Conservation (phyloP, 2,329 filamentous ascomycete species). For the Penicillium sp. region DNA sequence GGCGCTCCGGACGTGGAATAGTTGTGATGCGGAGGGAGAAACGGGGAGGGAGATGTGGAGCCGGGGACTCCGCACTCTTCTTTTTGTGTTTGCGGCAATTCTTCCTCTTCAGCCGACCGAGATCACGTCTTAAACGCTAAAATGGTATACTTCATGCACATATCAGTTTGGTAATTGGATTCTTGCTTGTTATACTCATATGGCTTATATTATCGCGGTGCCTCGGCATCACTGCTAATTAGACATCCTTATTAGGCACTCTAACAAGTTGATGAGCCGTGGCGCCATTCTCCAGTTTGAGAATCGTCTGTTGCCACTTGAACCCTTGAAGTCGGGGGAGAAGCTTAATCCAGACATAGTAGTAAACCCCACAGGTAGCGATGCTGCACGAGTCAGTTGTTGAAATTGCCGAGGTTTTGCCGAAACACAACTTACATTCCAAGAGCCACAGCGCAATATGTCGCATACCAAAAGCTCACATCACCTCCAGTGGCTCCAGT, state of each 20-base stretch:
- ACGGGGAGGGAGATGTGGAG: neutral
- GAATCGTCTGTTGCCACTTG: conserved; percentile 56
- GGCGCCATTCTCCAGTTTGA: conserved; percentile 54
- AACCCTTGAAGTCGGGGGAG: conserved; percentile 59
- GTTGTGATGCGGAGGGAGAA: neutral
- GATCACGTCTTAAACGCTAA: conserved; percentile 4
- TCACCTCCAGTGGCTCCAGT: conserved; percentile 62
- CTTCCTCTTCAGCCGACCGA: neutral
- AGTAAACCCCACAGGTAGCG: conserved; percentile 58
- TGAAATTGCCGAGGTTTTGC: neutral
- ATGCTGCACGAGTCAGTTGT: conserved; percentile 29
- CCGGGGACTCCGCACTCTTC: neutral
- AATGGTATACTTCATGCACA: neutral
- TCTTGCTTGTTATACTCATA: neutral
- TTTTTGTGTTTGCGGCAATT: neutral
- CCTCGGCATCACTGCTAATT: neutral
- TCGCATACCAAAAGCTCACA: conserved; percentile 74
- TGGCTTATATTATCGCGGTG: neutral
- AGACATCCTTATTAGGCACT: conserved; percentile 44
- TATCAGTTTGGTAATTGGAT: neutral
- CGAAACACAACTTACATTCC: conserved; percentile 56
- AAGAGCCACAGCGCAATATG: conserved; percentile 66
- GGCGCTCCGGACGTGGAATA: neutral
- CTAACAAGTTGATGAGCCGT: conserved; percentile 56
- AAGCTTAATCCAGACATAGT: conserved; percentile 59